Evolutionary conservation across 192 early-diverging fungal genomes (phyloP).

Genomic region (Podila verticillata): DNA sequence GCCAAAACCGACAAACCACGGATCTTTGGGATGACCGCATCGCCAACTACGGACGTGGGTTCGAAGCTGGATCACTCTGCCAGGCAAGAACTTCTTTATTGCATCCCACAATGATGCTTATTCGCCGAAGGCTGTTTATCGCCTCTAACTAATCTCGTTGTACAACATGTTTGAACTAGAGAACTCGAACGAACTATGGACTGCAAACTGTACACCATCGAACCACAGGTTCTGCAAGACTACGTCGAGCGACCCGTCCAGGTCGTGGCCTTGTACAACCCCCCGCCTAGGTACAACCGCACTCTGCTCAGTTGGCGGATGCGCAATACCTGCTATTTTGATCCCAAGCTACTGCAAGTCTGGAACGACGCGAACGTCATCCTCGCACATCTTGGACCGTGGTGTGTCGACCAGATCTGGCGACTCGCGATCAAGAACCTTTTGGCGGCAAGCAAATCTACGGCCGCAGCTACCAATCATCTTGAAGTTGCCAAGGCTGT

Average conservation of each 20-base stretch:
- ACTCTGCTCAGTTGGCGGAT: slow-evolving; percentile 57
- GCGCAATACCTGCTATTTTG: slow-evolving; percentile 35
- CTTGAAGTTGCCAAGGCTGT: slow-evolving; percentile 21
- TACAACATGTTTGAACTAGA: slow-evolving; percentile 7
- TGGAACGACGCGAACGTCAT: slow-evolving; percentile 52
- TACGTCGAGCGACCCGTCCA: slow-evolving; percentile 57
- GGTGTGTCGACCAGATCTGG: slow-evolving; percentile 81
- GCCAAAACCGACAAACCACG: slow-evolving; percentile 62
- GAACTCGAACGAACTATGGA: slow-evolving; percentile 68
- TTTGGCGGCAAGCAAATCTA: slow-evolving; percentile 32
- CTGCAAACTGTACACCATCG: slow-evolving; percentile 66
- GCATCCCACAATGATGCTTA: too few species aligned
- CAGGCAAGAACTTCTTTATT: slow-evolving; percentile 7
- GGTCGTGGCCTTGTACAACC: slow-evolving; percentile 57
- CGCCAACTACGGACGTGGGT: slow-evolving; percentile 66
- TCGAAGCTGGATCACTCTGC: slow-evolving; percentile 25
- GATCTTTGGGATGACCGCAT: slow-evolving; percentile 95
- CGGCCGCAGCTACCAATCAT: slow-evolving; percentile 6
- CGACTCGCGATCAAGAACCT: slow-evolving; percentile 56
- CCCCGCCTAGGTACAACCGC: slow-evolving; percentile 51
- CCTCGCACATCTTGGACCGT: slow-evolving; percentile 74
- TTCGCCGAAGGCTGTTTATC: neutral
- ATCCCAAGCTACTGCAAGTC: slow-evolving; percentile 50
- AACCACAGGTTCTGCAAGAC: slow-evolving; percentile 19
- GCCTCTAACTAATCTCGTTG: too few species aligned